phyloP scores from a whole-genome alignment of 2,329 filamentous ascomycete species.

The Arachnomyces sp. region DNA sequence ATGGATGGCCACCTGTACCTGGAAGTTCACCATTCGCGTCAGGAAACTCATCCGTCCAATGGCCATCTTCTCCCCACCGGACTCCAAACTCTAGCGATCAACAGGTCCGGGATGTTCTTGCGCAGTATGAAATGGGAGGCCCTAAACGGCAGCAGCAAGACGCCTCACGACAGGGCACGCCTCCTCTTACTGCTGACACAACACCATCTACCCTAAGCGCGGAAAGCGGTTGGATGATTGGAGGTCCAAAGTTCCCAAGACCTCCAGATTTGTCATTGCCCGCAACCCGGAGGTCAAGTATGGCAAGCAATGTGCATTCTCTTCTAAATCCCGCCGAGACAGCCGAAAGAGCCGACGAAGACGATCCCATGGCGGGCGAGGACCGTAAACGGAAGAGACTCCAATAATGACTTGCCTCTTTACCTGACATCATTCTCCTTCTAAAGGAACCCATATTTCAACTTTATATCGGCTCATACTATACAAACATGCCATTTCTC shows the following conservation, averaged over 20 bases:
- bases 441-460: conserved; percentile 1
- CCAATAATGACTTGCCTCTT: conserved; percentile 25
- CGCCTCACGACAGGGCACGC: conserved; percentile 47
- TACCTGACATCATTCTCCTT: conserved; percentile 3
- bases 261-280: conserved; percentile 39
- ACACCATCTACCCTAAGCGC: conserved; percentile 40
- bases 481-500: no score
- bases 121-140: conserved; percentile 58
- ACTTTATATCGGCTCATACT: background rate
- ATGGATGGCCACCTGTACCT: conserved; percentile 58
- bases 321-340: conserved; percentile 63
- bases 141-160: conserved; percentile 38
- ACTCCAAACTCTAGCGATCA: conserved; percentile 47
- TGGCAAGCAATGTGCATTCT: conserved; percentile 63
- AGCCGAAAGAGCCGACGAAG: conserved; percentile 58
- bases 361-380: conserved; percentile 46
- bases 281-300: conserved; percentile 60
- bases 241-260: conserved; percentile 36
- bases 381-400: conserved; percentile 57
- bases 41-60: conserved; percentile 54
- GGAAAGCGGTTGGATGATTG: conserved; percentile 51
- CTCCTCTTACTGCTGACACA: conserved; percentile 43
- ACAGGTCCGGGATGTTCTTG: conserved; percentile 55
- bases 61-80: conserved; percentile 59
- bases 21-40: conserved; percentile 60